Evolutionary conservation across 2,329 filamentous ascomycete species (phyloP), one percentile per base, ranked within the genome.

Genomic region (Aspergillus aculeatus): DNA sequence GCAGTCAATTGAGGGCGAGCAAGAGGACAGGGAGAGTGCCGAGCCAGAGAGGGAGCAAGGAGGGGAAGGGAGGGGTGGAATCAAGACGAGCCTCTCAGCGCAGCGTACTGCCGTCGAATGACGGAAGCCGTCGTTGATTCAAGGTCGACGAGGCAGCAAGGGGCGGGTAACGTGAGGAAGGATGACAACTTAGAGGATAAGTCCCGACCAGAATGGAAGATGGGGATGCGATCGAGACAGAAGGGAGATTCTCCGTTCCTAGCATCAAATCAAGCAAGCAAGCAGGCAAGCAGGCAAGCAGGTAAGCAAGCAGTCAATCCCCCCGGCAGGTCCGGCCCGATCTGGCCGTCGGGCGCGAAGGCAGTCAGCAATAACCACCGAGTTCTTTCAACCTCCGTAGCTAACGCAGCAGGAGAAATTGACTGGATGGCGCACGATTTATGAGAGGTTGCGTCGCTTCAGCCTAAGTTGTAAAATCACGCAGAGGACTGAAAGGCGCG

Each of bases 311-410:
- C 50, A 35, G 61, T 57, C 62, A 64, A 61, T n/a, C 59, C 56
- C 44, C 54, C 62, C 62, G 60, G 58, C 57, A 59, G 38, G 19
- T 56, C 58, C 53, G 58, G 49, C 56, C 60, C 49, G 56, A 62
- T 61, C 54, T 59, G 47, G 58, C 59, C 64, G 64, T 66, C 64
- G 65, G 65, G 65, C 64, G 65, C 64, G 61, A 64, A 66, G 50
- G 52, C 60, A 56, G 35, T 44, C 49, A 58, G 54, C 50, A 51
- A 53, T n/a, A 31, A 29, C 48, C 12, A 31, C 50, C 38, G 54
- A 5, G 9, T 56, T 23, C 21, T 26, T 31, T 26, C 35, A 21
- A 26, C 52, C 52, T 21, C 32, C 12, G 52, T 29, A 16, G 32
- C 12, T 35, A 35, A 6, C 32, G 12, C 51, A 54, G 51, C 51